Conservation (phyloP, 768 basidiomycete species). For the Lentinula raphanica region DNA sequence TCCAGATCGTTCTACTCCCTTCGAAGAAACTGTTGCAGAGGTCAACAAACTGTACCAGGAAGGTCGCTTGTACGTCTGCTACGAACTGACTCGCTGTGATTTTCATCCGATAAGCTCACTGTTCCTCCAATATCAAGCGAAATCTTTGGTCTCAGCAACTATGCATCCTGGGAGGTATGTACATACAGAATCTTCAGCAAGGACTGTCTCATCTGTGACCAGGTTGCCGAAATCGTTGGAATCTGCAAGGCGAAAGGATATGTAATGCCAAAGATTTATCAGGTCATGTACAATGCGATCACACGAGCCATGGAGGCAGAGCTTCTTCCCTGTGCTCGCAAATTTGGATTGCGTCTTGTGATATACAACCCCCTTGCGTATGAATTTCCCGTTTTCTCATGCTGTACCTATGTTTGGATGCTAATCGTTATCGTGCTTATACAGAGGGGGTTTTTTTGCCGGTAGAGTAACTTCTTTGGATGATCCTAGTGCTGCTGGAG, state of each 20-base stretch:
- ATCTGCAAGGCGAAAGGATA: conserved; percentile 42
- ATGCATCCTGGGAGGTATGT: conserved; percentile 41
- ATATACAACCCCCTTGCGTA: conserved; percentile 45
- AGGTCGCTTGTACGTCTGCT: conserved; percentile 37
- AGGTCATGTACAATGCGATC: conserved; percentile 42
- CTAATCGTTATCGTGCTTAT: background rate
- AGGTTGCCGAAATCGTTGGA: conserved; percentile 45
- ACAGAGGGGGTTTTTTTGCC: conserved; percentile 40
- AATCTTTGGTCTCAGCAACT: conserved; percentile 47
- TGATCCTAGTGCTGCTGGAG: conserved; percentile 28
- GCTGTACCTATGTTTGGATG: background rate
- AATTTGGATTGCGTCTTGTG: conserved; percentile 40
- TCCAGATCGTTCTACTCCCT: conserved; percentile 43
- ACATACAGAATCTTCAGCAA: background rate
- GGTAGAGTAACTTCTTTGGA: conserved; percentile 34
- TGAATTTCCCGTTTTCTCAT: background rate
- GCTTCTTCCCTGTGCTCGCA: conserved; percentile 43
- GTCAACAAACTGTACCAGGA: conserved; percentile 38
- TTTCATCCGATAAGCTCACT: background rate
- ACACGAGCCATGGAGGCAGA: conserved; percentile 43
- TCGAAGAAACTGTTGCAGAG: conserved; percentile 41
- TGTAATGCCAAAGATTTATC: conserved; percentile 41
- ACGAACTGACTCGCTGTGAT: background rate
- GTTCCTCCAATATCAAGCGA: conserved; percentile 30
- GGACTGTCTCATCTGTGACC: background rate